Evolutionary conservation across 768 basidiomycete species (phyloP).

Genomic region (Gloeopeniophorella convolvens): DNA sequence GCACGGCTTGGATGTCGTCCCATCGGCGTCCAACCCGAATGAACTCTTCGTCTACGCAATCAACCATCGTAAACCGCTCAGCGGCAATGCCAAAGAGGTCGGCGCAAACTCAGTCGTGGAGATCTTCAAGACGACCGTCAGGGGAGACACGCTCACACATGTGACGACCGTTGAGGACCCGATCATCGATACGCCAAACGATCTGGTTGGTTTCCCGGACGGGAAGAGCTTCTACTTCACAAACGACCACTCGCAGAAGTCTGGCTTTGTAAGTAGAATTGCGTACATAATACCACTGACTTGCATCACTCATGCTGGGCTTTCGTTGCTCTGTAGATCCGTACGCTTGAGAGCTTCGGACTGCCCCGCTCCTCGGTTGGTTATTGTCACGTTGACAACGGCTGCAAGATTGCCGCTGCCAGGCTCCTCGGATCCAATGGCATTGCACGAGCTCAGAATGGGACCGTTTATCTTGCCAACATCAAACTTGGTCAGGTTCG

Average conservation of each 20-base stretch:
- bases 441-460: slow-evolving; percentile 44
- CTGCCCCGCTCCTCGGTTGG: slow-evolving; percentile 42
- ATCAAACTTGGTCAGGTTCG: slow-evolving; percentile 38
- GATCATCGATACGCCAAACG: slow-evolving; percentile 60
- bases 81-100: slow-evolving; percentile 31
- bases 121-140: slow-evolving; percentile 51
- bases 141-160: slow-evolving; percentile 40
- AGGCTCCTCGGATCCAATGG: slow-evolving; percentile 56
- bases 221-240: slow-evolving; percentile 64
- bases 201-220: slow-evolving; percentile 58
- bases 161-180: slow-evolving; percentile 52
- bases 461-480: slow-evolving; percentile 58
- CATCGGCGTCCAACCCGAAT: slow-evolving; percentile 40
- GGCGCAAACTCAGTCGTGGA: slow-evolving; percentile 74
- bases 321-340: not conserved
- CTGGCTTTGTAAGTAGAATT: slow-evolving; percentile 48
- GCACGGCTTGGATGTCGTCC: slow-evolving; percentile 67
- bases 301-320: too few species aligned
- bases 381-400: slow-evolving; percentile 53
- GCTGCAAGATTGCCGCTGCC: slow-evolving; percentile 53
- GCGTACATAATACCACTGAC: not conserved
- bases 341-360: slow-evolving; percentile 9
- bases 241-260: slow-evolving; percentile 56
- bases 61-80: slow-evolving; percentile 56
- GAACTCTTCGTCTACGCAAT: slow-evolving; percentile 61